Evolutionary conservation across 2,329 filamentous ascomycete genomes (phyloP), one percentile per base, ranked within the genome.

Genomic region (Anthostomella pinea): DNA sequence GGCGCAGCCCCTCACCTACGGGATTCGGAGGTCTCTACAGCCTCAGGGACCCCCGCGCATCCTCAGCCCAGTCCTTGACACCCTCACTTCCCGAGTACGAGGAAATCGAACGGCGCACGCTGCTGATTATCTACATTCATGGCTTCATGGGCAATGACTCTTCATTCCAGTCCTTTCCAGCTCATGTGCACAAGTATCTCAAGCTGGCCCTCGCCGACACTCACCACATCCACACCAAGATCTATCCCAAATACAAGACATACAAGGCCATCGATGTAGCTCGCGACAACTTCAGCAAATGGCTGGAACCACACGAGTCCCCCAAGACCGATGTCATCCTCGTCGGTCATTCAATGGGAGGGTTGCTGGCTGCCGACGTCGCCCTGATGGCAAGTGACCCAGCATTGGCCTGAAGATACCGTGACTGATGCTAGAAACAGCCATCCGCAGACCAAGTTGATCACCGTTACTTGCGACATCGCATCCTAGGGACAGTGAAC

Each of bases 101-200:
- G 17, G 54, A 48, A 42, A 53, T 45, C 39, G 59, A 51, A 42
- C 68, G 70, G 28, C 71, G 78, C 43, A 77, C 70, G 17, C 69
- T 96, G 16, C 72, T 96, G 2, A 59, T 95, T 15, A 69, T 95
- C 35, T 95, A 89, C 58, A 81, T 95, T 38, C 90, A 95, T 66
- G 89, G 90, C 43, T 95, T 94, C 65, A 84, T 93, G 73, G 89
- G 90, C 33, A 84, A 87, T 41, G 86, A 93, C 60, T 84, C 85
- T 20, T 94, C 86, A 39, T 96, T 96, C 58, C 78, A 82, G 44
- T 87, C 84, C 28, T 95, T 96, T 52, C 90, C 90, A 1, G 85
- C 85, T 6, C 88, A 95, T 65, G 77, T 95, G 4, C 90, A 96
- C 60, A 77, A 81, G 49, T 72, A 86, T 22, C 69, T 94, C 24